Percentiles rank a stretch among this genome's conserved stretches.
These are phyloP conservation scores for Phialemoniopsis sp. DNA, from an alignment of 2,329 filamentous ascomycete genomes.

Conservation along the genomic window DNA sequence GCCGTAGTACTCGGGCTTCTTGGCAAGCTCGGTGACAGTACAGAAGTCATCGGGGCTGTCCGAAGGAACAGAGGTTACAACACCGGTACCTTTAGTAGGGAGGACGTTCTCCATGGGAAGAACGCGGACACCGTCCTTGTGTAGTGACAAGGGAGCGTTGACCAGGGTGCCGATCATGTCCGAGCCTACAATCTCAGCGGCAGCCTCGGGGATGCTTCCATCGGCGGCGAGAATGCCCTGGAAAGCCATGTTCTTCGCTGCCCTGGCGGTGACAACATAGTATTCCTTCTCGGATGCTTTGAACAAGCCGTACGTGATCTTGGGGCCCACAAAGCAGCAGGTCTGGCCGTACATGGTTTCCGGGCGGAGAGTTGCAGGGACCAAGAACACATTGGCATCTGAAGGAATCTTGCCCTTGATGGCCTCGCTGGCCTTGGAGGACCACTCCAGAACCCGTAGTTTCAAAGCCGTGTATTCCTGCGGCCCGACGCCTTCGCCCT, in stretches of 20 bases:
- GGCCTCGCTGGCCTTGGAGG: constrained; percentile 65
- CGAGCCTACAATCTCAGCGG: constrained; percentile 71
- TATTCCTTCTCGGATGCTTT: constrained; percentile 75
- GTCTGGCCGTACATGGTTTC: constrained; percentile 99
- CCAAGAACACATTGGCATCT: constrained; percentile 77
- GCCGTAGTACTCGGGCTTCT: constrained; percentile 94
- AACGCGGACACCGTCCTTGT: constrained; percentile 80
- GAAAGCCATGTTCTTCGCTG: constrained; percentile 93
- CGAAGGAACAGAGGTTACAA: constrained; percentile 92
- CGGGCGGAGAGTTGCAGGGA: constrained; percentile 82
- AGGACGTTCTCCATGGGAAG: constrained; percentile 94
- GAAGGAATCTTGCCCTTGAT: constrained; percentile 76
- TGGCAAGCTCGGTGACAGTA: constrained; percentile 79
- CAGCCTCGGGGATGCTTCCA: constrained; percentile 64
- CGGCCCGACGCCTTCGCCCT: constrained; percentile 76
- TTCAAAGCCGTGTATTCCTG: constrained; percentile 95
- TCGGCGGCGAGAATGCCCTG: constrained; percentile 81
- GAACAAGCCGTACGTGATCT: constrained; percentile 85
- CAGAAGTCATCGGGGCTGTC: constrained; percentile 96
- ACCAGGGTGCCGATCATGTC: constrained; percentile 86
- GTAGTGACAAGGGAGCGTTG: constrained; percentile 81
- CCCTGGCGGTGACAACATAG: constrained; percentile 53
- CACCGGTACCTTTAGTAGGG: constrained; percentile 90
- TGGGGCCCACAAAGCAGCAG: constrained; percentile 91
- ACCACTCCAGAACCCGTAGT: constrained; percentile 87